phyloP scores from a whole-genome alignment of 129 eudicot genomes.

The Flaveria bidentis region DNA sequence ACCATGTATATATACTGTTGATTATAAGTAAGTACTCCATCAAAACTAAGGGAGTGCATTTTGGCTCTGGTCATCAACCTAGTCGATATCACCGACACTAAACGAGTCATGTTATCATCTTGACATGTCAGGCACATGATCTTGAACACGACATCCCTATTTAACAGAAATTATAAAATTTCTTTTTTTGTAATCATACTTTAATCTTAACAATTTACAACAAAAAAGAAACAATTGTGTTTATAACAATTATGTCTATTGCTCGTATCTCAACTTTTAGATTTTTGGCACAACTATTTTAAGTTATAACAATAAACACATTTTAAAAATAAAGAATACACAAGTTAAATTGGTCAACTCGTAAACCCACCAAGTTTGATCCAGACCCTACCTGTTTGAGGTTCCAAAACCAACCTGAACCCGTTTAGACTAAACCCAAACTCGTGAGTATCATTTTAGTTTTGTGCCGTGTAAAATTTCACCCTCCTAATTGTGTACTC shows the following conservation, averaged over 20 bases:
- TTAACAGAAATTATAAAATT: no score
- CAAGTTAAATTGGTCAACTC: background rate
- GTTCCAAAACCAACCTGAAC: no score
- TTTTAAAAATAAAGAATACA: no score
- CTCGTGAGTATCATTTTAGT: no score
- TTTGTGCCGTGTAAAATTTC: no score
- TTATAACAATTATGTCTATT: no score
- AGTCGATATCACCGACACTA: background rate
- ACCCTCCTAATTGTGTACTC: constrained; percentile 17
- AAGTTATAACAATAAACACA: background rate
- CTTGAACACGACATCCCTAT: background rate
- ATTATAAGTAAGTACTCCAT: constrained; percentile 8
- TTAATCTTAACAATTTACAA: background rate
- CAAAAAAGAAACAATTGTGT: background rate
- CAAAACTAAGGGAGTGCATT: constrained; percentile 9
- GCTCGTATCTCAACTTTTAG: background rate
- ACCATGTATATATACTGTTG: background rate
- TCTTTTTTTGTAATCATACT: background rate
- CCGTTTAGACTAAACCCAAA: no score
- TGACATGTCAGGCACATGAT: background rate
- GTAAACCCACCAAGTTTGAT: background rate
- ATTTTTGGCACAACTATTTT: background rate
- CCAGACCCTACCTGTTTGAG: no score
- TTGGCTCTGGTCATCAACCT: constrained; percentile 8
- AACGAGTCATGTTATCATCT: background rate